Percentiles rank a stretch among this genome's conserved stretches.
phyloP scores from a whole-genome alignment of 192 early-diverging fungal genomes.

The Backusella parvicylindrica region DNA sequence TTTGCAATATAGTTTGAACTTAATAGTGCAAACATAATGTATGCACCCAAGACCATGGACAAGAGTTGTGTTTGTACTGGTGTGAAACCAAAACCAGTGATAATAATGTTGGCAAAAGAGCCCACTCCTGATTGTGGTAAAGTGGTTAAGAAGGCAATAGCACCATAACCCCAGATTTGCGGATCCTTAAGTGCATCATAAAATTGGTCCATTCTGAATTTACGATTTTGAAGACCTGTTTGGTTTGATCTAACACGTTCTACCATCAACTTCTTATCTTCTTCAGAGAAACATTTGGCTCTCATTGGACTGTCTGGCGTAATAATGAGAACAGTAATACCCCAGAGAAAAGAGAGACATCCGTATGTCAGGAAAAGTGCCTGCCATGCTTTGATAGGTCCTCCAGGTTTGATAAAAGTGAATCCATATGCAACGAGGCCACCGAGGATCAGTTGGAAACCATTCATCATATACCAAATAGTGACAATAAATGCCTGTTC shows the following conservation, averaged over 20 bases:
- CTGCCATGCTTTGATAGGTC: conserved; percentile 21
- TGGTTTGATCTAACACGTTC: conserved; percentile 18
- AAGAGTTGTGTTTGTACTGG: conserved; percentile 18
- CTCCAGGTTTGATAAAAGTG: conserved; percentile 3
- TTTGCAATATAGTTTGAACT: conserved; percentile 12
- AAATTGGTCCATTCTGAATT: conserved; percentile 17
- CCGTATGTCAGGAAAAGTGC: conserved; percentile 21
- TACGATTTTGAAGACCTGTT: conserved; percentile 16
- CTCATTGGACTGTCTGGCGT: conserved; percentile 23
- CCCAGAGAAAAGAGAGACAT: conserved; percentile 5
- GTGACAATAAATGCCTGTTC: conserved; percentile 13
- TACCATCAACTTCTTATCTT: conserved; percentile 20
- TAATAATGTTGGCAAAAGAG: conserved; percentile 21
- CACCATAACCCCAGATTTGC: conserved; percentile 11
- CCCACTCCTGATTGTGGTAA: conserved; percentile 14
- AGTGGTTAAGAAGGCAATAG: conserved; percentile 16
- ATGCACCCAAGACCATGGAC: conserved; percentile 18
- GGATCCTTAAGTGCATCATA: conserved; percentile 8
- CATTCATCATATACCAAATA: conserved; percentile 23
- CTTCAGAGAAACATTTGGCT: conserved; percentile 22
- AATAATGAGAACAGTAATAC: background rate
- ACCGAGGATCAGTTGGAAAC: conserved; percentile 17
- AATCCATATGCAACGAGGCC: conserved; percentile 18
- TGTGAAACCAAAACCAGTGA: conserved; percentile 14
- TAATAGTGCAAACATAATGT: conserved; percentile 11